Base-by-base conservation (phyloP, 2,329 filamentous ascomycete genomes). In the Pestalotiopsis sp. region DNA sequence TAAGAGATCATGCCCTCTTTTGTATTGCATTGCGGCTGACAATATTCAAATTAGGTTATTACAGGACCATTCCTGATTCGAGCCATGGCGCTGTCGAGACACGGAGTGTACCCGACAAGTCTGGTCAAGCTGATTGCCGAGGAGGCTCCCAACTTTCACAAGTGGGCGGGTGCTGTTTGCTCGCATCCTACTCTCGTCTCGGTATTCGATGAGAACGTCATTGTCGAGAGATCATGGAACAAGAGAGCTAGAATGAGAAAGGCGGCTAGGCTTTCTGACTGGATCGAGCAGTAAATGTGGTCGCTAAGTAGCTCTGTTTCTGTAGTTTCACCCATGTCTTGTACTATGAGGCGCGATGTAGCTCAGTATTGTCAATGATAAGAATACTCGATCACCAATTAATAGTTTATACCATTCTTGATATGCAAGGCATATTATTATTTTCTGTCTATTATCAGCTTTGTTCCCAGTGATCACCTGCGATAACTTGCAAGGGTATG, bases 161-260 rank as follows among this genome's bases (percentile, higher is more conserved):
- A 59, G 17, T 70, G 69, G 69, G 69, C 69, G 13, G 65, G 36
- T 25, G 68, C 68, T 31, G 67, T 70, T 12, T 67, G 49, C 25
- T 60, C 40, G 17, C 67, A 70, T 20, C 56, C 69, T 38, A 70
- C 59, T 57, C 57, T 70, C 23, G 65, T 64, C 17, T n/a, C 66
- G 27, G 38, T 70, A 40, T 70, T 70, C 12, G 64, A 70, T 60
- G 69, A 70, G 13, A 17, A 70, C n/a, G 41, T 67, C n/a, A 67
- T 68, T 49, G 69, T 70, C 4, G 64, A 63, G 38, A 52, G 69
- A 17, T 66, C 67, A n/a, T 59, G 63, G n/a, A 61, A 66, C 25
- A 70, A 70, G 31, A 56, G 68, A 40, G 58, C 41, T 20, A 65
- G 68, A 49, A 70, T 70, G 68, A 59, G 68, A 45, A 64, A 58